Evolutionary conservation across 2,329 filamentous ascomycete species (phyloP).

Genomic region (Epichloe coenophiala): DNA sequence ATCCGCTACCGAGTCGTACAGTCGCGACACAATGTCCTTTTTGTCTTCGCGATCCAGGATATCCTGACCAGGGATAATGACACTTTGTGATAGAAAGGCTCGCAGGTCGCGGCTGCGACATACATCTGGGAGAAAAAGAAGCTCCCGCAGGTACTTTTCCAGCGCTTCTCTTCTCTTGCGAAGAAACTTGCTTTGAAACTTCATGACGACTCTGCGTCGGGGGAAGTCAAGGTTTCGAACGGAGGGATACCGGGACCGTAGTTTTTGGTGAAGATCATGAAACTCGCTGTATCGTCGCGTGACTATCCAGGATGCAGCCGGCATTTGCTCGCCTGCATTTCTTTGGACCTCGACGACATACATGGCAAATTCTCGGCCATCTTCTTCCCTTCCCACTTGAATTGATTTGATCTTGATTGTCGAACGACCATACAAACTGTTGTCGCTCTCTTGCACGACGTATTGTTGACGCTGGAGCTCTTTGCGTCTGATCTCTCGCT

Average conservation of each 20-base stretch:
- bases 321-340: constrained; percentile 88
- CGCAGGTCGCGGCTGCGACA: constrained; percentile 87
- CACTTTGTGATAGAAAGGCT: constrained; percentile 82
- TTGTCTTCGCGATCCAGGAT: constrained; percentile 48
- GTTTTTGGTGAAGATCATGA: constrained; percentile 81
- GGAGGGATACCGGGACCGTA: constrained; percentile 73
- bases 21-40: constrained; percentile 79
- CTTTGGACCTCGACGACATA: constrained; percentile 88
- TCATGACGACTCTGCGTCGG: constrained; percentile 83
- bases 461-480: constrained; percentile 96
- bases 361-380: constrained; percentile 84
- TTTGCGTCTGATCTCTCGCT: constrained; percentile 84
- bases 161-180: constrained; percentile 75
- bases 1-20: constrained; percentile 94
- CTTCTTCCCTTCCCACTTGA: constrained; percentile 81
- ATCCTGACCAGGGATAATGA: constrained; percentile 51
- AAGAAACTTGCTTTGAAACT: constrained; percentile 89
- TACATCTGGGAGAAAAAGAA: constrained; percentile 82
- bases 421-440: constrained; percentile 86
- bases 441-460: constrained; percentile 93
- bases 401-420: constrained; percentile 83
- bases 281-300: constrained; percentile 95
- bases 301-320: constrained; percentile 86
- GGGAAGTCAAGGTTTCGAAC: constrained; percentile 88
- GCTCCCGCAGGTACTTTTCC: constrained; percentile 70